Conservation (phyloP, 2,329 filamentous ascomycete genomes). For the Sclerotinia nivalis region DNA sequence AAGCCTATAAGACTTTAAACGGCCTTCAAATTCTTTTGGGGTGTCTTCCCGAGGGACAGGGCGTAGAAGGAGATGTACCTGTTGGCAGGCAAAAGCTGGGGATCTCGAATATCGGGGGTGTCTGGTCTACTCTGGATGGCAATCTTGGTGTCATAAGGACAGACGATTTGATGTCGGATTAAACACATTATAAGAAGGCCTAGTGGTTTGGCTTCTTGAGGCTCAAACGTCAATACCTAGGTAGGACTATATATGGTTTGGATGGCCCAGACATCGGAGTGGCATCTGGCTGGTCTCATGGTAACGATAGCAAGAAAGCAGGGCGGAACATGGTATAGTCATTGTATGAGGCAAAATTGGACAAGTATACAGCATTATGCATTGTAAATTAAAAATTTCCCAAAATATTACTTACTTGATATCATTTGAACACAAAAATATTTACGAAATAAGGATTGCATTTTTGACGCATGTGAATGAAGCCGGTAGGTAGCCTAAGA, state of each 20-base stretch:
- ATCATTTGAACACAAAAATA: no score
- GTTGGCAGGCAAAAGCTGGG: slow-evolving; percentile 11
- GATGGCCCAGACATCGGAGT: no score
- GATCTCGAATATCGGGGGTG: slow-evolving; percentile 26
- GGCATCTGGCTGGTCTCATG: no score
- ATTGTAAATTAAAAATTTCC: not conserved
- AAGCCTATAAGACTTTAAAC: slow-evolving; percentile 51
- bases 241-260: no score
- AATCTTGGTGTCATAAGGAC: slow-evolving; percentile 38
- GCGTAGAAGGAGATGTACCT: slow-evolving; percentile 6
- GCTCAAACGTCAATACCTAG: not conserved
- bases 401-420: not conserved
- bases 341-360: not conserved
- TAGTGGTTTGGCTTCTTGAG: not conserved
- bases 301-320: no score
- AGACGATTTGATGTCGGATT: slow-evolving; percentile 23
- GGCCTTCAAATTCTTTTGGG: slow-evolving; percentile 54
- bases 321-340: no score
- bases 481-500: not conserved
- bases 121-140: slow-evolving; percentile 40
- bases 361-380: not conserved
- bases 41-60: slow-evolving; percentile 11
- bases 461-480: not conserved
- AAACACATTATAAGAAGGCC: not conserved
- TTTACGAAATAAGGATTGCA: not conserved